phyloP scores from a whole-genome alignment of 1,139 yeast genomes.

The Saccharomyces pastorianus region DNA sequence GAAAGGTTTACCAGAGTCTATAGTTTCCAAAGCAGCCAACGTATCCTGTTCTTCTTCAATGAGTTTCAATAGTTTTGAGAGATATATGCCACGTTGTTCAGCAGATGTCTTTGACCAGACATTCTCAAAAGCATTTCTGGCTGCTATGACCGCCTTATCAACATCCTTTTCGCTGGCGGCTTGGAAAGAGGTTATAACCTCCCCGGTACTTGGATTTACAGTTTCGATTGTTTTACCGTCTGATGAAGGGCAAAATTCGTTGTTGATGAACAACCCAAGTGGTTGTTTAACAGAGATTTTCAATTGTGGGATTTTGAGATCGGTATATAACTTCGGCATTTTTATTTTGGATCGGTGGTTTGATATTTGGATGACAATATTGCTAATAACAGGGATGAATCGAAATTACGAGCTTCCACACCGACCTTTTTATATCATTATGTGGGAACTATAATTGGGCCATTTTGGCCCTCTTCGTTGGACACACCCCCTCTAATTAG shows the following conservation, averaged over 20 bases:
- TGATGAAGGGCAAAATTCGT: conserved; percentile 46
- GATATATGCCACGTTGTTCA: conserved; percentile 40
- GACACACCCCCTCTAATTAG: no score
- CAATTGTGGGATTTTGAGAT: conserved; percentile 16
- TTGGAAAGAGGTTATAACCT: conserved; percentile 51
- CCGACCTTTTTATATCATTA: no score
- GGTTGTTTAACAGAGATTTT: conserved; percentile 38
- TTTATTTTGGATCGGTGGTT: no score
- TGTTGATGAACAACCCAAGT: conserved; percentile 58
- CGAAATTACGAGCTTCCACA: no score
- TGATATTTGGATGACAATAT: no score
- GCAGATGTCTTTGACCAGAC: conserved; percentile 44
- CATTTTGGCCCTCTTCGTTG: no score
- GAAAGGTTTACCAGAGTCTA: conserved; percentile 60
- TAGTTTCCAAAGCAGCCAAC: conserved; percentile 51
- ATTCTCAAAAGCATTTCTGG: conserved; percentile 55
- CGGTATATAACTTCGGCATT: conserved; percentile 1
- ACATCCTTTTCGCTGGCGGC: conserved; percentile 65
- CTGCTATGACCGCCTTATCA: conserved; percentile 68
- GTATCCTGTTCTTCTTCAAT: conserved; percentile 43
- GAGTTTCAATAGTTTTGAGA: conserved; percentile 45
- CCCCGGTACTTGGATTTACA: conserved; percentile 30
- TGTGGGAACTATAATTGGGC: no score
- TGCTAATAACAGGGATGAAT: no score
- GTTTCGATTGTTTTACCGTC: conserved; percentile 48